phyloP scores from a whole-genome alignment of 2,329 filamentous ascomycete genomes.

The Botrytis aclada region DNA sequence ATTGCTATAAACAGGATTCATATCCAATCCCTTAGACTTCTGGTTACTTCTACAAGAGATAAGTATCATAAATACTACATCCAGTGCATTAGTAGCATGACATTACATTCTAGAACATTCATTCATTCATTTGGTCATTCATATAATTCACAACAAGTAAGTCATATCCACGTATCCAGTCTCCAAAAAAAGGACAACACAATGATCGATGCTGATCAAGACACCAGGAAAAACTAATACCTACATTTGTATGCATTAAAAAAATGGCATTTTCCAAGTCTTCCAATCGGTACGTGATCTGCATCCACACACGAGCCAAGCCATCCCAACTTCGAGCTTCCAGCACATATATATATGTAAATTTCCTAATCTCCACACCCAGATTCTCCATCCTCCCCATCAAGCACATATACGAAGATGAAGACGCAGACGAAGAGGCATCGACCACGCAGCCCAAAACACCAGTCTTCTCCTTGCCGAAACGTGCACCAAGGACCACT shows the following conservation, averaged over 20 bases:
- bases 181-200: rapidly evolving
- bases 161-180: rapidly evolving
- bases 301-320: too few relatives aligned
- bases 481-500: background rate
- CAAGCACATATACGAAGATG: background rate
- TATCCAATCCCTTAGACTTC: background rate
- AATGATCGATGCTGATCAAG: background rate
- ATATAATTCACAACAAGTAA: background rate
- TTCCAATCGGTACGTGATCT: background rate
- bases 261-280: background rate
- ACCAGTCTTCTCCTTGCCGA: rapidly evolving
- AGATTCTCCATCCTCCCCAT: background rate
- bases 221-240: background rate
- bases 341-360: rapidly evolving
- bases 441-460: background rate
- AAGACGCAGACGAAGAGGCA: background rate
- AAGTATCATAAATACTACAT: background rate
- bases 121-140: background rate
- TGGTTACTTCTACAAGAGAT: background rate
- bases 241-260: background rate
- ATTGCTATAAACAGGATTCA: background rate
- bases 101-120: background rate
- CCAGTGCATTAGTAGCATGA: background rate
- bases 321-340: too few relatives aligned
- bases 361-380: background rate